Conservation (phyloP, 441 rosid genomes). For the Macaranga tanarius region DNA sequence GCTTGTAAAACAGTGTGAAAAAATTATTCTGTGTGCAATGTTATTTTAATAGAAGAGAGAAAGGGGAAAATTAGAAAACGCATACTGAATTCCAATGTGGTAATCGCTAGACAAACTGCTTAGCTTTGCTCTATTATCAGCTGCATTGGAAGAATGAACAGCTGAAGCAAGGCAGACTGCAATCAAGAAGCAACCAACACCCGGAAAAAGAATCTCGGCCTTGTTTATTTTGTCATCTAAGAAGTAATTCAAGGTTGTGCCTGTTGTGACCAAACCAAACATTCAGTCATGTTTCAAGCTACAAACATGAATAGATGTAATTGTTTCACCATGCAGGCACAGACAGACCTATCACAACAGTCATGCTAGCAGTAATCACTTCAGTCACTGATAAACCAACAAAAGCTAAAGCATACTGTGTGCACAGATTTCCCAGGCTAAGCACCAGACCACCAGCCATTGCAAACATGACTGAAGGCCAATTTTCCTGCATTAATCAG, state of each 20-base stretch:
- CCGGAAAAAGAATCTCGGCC: slow-evolving; percentile 76
- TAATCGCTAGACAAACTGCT: slow-evolving; percentile 31
- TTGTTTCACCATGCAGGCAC: not conserved
- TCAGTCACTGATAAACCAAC: slow-evolving; percentile 82
- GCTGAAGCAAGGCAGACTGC: slow-evolving; percentile 83
- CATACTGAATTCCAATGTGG: slow-evolving; percentile 35
- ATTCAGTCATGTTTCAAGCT: not conserved
- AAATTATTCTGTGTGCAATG: not conserved
- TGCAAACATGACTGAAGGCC: slow-evolving; percentile 85
- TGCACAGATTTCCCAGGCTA: slow-evolving; percentile 69
- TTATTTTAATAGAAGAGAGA: slow-evolving; percentile 13
- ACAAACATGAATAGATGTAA: not conserved
- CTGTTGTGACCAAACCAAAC: slow-evolving; percentile 32
- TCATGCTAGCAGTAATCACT: slow-evolving; percentile 68
- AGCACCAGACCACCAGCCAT: slow-evolving; percentile 72
- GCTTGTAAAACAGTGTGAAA: not conserved
- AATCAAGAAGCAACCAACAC: slow-evolving; percentile 77
- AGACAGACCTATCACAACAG: slow-evolving; percentile 63
- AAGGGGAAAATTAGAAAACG: not conserved
- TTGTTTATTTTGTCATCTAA: slow-evolving; percentile 73
- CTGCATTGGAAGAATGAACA: slow-evolving; percentile 72
- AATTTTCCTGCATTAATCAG: slow-evolving; percentile 60
- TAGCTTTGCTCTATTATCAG: slow-evolving; percentile 64
- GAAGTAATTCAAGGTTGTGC: slow-evolving; percentile 81
- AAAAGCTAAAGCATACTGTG: slow-evolving; percentile 84